Percentiles rank a stretch among this genome's conserved stretches.
Conservation (phyloP, 257 asterid species). For the Jasminum sambac region DNA sequence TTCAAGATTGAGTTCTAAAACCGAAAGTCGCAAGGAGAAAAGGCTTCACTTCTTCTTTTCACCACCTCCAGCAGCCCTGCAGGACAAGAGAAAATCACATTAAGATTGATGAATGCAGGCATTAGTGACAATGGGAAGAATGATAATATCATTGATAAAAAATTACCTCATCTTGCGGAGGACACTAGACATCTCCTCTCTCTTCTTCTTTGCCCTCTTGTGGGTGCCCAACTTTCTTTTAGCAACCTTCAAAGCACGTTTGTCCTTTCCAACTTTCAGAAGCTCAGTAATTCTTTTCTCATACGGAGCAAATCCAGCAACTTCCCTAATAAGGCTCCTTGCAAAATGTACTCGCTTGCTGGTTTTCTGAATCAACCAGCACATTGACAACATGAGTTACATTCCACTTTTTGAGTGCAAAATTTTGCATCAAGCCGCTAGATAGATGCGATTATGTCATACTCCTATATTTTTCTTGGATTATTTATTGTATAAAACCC, state of each 20-base stretch:
- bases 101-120: background rate
- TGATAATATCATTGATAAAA: background rate
- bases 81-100: background rate
- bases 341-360: conserved; percentile 70
- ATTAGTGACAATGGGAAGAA: background rate
- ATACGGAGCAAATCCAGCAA: conserved; percentile 78
- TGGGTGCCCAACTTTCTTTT: conserved; percentile 81
- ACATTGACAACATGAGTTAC: background rate
- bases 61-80: conserved; percentile 94
- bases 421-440: background rate
- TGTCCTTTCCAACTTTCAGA: conserved; percentile 74
- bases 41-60: conserved; percentile 82
- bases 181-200: conserved; percentile 79
- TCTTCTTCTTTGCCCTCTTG: conserved; percentile 81
- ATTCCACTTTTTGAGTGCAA: background rate
- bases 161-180: conserved; percentile 77
- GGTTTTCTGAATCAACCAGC: conserved; percentile 48
- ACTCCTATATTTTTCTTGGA: background rate
- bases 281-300: conserved; percentile 82
- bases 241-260: conserved; percentile 78
- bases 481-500: background rate
- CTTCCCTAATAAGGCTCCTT: conserved; percentile 65
- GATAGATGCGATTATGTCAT: background rate
- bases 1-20: conserved; percentile 25
- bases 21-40: background rate